Conservation (phyloP, 805 yeast genomes). For the Limtongia smithiae region DNA sequence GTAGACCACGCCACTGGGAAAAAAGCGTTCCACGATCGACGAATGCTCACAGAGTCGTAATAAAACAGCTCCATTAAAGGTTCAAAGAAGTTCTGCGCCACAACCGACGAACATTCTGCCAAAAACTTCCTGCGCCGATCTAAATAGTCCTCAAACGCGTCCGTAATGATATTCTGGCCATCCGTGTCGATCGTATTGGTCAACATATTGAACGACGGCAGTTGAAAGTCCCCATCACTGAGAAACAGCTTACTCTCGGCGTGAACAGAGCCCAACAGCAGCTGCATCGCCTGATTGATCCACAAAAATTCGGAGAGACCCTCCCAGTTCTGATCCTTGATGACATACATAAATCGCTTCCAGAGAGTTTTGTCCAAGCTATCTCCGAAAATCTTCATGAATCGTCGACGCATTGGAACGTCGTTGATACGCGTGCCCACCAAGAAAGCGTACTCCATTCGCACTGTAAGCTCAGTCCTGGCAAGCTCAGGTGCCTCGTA, state of each 20-base stretch:
- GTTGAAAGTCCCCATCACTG: constrained; percentile 46
- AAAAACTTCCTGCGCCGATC: constrained; percentile 28
- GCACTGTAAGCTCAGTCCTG: constrained; percentile 81
- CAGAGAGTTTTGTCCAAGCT: constrained; percentile 75
- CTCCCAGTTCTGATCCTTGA: constrained; percentile 98
- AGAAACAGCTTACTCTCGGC: constrained; percentile 47
- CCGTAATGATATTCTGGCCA: constrained; percentile 28
- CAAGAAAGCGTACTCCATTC: constrained; percentile 94
- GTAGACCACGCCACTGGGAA: constrained; percentile 79
- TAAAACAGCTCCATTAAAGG: constrained; percentile 81
- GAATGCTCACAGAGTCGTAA: constrained; percentile 73
- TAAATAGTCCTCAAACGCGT: constrained; percentile 28
- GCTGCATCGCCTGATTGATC: constrained; percentile 88
- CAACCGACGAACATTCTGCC: constrained; percentile 34
- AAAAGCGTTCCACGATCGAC: constrained; percentile 74
- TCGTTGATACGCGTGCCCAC: constrained; percentile 87
- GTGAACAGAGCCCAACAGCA: constrained; percentile 76
- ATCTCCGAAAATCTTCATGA: constrained; percentile 73
- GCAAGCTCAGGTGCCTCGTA: constrained; percentile 76
- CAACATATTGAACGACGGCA: constrained; percentile 23
- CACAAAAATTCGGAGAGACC: constrained; percentile 87
- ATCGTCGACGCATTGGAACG: constrained; percentile 64
- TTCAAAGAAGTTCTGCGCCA: constrained; percentile 57
- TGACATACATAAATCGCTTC: constrained; percentile 77
- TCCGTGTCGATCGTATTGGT: constrained; percentile 27